A percentile compares a stretch with the other conserved stretches of the same genome.
phyloP scores from a whole-genome alignment of 176 grass and related monocot species.

The Carex cristatella region DNA sequence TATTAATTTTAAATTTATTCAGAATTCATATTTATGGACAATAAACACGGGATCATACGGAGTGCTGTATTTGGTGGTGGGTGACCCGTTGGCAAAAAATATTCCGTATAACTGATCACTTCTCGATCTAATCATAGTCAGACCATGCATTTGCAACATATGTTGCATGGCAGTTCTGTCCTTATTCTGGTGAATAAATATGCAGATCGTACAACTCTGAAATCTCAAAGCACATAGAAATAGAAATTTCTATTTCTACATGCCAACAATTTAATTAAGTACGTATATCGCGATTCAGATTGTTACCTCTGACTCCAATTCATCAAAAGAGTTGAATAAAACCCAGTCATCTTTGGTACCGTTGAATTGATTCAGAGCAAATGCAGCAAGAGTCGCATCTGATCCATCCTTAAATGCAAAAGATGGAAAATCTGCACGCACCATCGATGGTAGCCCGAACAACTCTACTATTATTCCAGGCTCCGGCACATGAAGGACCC shows the following conservation, averaged over 20 bases:
- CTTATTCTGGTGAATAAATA: neutral
- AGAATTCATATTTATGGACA: neutral
- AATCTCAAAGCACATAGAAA: neutral
- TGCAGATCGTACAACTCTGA: neutral
- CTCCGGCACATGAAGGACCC: slow-evolving; percentile 7
- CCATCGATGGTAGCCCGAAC: slow-evolving; percentile 14
- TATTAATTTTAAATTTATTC: neutral
- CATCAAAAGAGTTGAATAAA: slow-evolving; percentile 25
- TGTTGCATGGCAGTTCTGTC: neutral
- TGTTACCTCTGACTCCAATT: slow-evolving; percentile 19
- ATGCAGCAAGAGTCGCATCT: slow-evolving; percentile 8
- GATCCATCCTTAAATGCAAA: slow-evolving; percentile 20
- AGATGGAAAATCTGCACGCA: slow-evolving; percentile 14
- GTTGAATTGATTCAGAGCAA: slow-evolving; percentile 15
- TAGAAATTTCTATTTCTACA: neutral
- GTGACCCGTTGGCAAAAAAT: too few relatives aligned
- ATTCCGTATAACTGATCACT: too few relatives aligned
- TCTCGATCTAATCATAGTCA: neutral
- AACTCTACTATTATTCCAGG: neutral
- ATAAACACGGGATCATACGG: neutral
- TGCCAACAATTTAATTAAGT: neutral
- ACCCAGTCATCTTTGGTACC: slow-evolving; percentile 5
- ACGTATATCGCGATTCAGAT: neutral
- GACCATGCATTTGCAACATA: neutral
- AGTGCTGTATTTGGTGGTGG: too few relatives aligned